These are phyloP conservation scores for Nicotiana tabacum DNA, from an alignment of 257 asterid genomes.

Conservation along the genomic window DNA sequence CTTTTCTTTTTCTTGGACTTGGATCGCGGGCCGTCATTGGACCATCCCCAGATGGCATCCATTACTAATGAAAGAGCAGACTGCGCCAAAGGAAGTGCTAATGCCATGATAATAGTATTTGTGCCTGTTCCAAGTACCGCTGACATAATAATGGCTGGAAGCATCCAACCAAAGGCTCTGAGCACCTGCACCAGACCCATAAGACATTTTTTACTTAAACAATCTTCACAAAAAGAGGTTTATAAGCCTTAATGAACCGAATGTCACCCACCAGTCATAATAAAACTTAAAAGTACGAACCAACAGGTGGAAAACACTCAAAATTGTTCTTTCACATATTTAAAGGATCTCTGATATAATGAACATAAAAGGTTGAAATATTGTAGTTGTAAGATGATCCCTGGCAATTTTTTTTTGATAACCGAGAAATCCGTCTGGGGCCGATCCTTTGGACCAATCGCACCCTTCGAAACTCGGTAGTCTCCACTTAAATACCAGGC, in stretches of 20 bases:
- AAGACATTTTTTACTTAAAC: not conserved
- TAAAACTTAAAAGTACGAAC: not conserved
- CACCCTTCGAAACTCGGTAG: too few relatives aligned
- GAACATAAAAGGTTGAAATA: not conserved
- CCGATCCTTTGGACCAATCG: too few relatives aligned
- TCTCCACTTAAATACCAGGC: too few relatives aligned
- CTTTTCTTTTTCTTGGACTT: conserved; percentile 39
- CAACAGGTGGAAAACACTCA: not conserved
- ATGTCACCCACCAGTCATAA: not conserved
- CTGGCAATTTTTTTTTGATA: not conserved
- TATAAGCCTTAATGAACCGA: not conserved
- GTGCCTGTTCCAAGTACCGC: conserved; percentile 57
- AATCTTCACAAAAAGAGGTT: not conserved
- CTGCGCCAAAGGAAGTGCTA: conserved; percentile 82
- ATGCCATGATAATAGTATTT: conserved; percentile 53
- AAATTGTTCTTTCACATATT: not conserved
- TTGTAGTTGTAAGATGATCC: not conserved
- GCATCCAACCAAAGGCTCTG: conserved; percentile 80
- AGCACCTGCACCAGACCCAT: conserved; percentile 41
- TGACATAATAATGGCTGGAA: conserved; percentile 63
- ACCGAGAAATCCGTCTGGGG: too few relatives aligned
- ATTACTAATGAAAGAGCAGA: conserved; percentile 50
- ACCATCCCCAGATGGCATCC: conserved; percentile 47
- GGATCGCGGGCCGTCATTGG: conserved; percentile 27
- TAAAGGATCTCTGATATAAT: not conserved